Evolutionary conservation across 768 basidiomycete species (phyloP), one percentile per base, ranked within the genome.

Genomic region (Arthromyces matolae): DNA sequence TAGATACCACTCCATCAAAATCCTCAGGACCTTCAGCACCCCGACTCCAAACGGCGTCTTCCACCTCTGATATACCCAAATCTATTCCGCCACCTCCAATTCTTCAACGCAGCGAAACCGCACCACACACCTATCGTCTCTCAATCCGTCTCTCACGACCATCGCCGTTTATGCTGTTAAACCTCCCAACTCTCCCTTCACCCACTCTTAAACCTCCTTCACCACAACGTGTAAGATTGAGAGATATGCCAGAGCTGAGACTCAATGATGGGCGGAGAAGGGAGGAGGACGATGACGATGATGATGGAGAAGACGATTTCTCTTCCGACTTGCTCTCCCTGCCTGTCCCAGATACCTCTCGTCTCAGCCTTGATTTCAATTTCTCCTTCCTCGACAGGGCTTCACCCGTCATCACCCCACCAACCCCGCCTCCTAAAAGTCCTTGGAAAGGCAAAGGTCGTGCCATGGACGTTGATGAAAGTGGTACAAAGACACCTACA

Each of bases 221-320:
- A 9, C 20, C 44, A 1, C 25, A 24, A 56, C 59, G 10, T n/a
- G 22, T 33, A 33, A 70, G 75, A 10, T 61, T 82, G 52, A 67
- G 71, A 37, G 78, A 68, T 49, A 78, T 83, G 67, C 84, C 84
- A 25, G 80, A 76, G 22, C 59, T 83, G 39, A 69, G 71, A 14
- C 67, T 59, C 18, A 31, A 43, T 39, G 51, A 47, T 29, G 27
- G 22, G 8, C 25, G 28, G 22, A 32, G n/a, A n/a, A 28, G 45
- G 10, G 52, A 31, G 3, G 53, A 40, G n/a, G 46, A 44, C 29
- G 55, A 63, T 12, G 48, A 51, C 1, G 62, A 59, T 27, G 56
- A 57, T 14, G 43, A 29, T 24, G 55, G 40, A 42, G 59, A 49
- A 19, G 47, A 20, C 13, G 20, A 31, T 23, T 34, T 16, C 20